Evolutionary conservation across 2,329 filamentous ascomycete species (phyloP).

Genomic region (Cladosporium cucumerinum): DNA sequence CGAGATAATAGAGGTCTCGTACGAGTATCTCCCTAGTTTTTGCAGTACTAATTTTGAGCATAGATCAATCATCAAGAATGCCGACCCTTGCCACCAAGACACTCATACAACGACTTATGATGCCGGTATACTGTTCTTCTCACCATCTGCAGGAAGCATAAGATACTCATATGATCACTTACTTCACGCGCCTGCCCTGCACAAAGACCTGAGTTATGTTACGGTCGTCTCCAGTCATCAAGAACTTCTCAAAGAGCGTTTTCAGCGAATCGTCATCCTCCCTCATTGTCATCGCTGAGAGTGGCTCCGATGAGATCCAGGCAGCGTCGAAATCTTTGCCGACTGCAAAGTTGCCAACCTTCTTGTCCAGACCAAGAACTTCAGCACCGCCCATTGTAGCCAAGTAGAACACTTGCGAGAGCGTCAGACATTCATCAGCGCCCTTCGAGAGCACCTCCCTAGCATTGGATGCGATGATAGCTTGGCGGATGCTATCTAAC

Average conservation of each 20-base stretch:
- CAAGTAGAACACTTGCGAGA: slow-evolving; percentile 50
- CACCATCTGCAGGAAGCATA: not conserved
- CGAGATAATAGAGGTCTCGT: no score
- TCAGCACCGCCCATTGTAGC: slow-evolving; percentile 60
- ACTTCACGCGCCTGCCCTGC: slow-evolving; percentile 2
- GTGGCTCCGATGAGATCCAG: not conserved
- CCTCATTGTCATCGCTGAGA: not conserved
- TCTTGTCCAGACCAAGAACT: slow-evolving; percentile 54
- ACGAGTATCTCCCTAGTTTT: no score
- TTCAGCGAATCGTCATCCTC: not conserved
- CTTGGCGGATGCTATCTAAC: slow-evolving; percentile 52
- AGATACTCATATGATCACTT: not conserved
- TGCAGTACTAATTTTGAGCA: no score
- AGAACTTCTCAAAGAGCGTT: slow-evolving; percentile 1
- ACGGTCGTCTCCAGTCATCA: slow-evolving; percentile 10
- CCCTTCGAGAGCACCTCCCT: slow-evolving; percentile 51
- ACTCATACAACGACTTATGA: no score
- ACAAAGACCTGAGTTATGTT: slow-evolving; percentile 6
- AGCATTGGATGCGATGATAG: slow-evolving; percentile 7
- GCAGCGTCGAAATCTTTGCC: slow-evolving; percentile 63
- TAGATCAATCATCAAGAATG: no score
- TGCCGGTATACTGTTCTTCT: no score
- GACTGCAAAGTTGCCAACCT: slow-evolving; percentile 55
- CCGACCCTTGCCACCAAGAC: no score
- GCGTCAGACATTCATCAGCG: slow-evolving; percentile 35